These are phyloP conservation scores for Spinellus fusiger DNA, from an alignment of 192 early-diverging fungal genomes.

Conservation along the genomic window DNA sequence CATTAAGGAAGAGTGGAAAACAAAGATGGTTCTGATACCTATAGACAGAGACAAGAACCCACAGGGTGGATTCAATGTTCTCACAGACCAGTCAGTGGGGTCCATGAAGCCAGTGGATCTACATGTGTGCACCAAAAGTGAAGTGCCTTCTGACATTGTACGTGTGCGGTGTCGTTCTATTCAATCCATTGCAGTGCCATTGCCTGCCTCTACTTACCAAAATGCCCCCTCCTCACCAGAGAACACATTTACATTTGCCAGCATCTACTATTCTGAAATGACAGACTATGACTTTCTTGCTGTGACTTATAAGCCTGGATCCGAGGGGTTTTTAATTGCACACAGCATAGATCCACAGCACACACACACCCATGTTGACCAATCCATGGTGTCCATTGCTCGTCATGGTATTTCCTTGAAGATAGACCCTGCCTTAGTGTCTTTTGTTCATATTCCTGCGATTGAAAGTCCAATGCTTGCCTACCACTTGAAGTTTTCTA, in stretches of 20 bases:
- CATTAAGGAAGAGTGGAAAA: conserved; percentile 6
- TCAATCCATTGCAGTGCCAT: conserved; percentile 21
- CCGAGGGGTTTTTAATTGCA: conserved; percentile 37
- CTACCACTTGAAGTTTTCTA: conserved; percentile 41
- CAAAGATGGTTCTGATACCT: conserved; percentile 31
- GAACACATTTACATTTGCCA: conserved; percentile 32
- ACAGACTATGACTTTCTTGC: conserved; percentile 33
- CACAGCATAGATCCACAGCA: conserved; percentile 28
- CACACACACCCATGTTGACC: conserved; percentile 19
- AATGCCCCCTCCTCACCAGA: conserved; percentile 22
- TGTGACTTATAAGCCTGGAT: conserved; percentile 30
- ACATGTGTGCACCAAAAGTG: conserved; percentile 39
- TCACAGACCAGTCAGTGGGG: conserved; percentile 34
- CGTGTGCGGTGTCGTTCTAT: conserved; percentile 24
- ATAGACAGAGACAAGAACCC: conserved; percentile 5
- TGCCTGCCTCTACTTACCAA: conserved; percentile 26
- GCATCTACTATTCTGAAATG: conserved; percentile 32
- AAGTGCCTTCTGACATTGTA: conserved; percentile 4
- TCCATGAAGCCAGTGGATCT: conserved; percentile 24
- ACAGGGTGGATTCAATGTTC: conserved; percentile 28
- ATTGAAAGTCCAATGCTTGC: conserved; percentile 47
- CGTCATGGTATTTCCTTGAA: conserved; percentile 15
- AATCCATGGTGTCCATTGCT: conserved; percentile 29
- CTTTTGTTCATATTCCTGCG: conserved; percentile 39
- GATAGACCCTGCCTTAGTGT: conserved; percentile 21